Base-by-base conservation (phyloP, 139 green algal genomes). In the Picochlorum sp. region DNA sequence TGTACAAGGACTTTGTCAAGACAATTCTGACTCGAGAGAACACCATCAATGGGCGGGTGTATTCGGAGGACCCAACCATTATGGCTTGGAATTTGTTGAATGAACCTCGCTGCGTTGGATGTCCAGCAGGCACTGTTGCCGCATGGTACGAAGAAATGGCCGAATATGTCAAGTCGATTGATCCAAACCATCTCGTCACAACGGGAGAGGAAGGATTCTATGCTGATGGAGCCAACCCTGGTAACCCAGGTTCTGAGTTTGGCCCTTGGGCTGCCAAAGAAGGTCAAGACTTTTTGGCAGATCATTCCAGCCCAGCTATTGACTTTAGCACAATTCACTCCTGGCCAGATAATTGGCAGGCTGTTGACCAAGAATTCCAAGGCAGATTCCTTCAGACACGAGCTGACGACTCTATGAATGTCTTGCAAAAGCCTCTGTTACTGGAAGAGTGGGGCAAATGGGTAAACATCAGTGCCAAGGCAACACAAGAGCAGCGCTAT, bases 391-490 rank as follows among this genome's bases (percentile, higher is more conserved):
- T 88, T 13, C 31, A 44, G 2, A 23, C 38, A 4, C 81, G 81
- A 41, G 65, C 66, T 1, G 31, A 49, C 14, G 80, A 76, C 51
- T 63, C 65, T 1, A 24, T 30, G 0, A 45, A 51, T 16, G 14
- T 23, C 26, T 69, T 90, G 41, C 45, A 67, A 14, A 75, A 77
- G 59, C 65, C 64, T 31, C 31, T 92, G 38, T 49, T 92, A 57
- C 65, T 91, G 37, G 85, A 92, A 69, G 86, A 92, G 79, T 90
- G 88, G 62, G 78, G 85, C 11, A 74, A 75, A 61, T 67, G 62
- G 54, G 50, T 63, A 13, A 63, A 59, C 44, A 15, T 45, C 5
- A 51, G 50, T 61, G 63, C 63, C 23, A 55, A 63, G 26, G 26
- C 49, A 47, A 71, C 55, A 23, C 28, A 67, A 57, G 62, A 62